Percentiles rank a stretch among this genome's conserved stretches.
Evolutionary conservation across 441 rosid species (phyloP).

Genomic region (Raphanus hybrid): DNA sequence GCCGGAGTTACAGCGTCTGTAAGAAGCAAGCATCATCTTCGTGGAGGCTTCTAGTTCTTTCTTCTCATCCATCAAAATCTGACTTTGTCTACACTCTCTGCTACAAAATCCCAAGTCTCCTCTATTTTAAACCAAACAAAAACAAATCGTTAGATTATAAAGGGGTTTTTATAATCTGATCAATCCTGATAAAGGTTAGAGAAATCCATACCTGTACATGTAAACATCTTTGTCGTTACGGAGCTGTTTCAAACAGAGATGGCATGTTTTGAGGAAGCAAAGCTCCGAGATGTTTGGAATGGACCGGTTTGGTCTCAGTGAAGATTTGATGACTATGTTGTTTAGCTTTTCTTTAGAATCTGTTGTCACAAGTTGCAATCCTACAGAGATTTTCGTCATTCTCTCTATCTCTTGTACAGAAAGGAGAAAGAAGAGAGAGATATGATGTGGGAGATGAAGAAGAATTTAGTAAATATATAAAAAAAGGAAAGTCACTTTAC

Average conservation of each 20-base stretch:
- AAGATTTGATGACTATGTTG: conserved; percentile 55
- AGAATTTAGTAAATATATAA: conserved; percentile 31
- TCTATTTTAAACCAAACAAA: conserved; percentile 37
- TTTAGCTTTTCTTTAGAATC: conserved; percentile 37
- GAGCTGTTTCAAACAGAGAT: conserved; percentile 60
- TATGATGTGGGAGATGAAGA: conserved; percentile 20
- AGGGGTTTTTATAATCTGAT: not conserved
- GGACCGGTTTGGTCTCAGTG: conserved; percentile 31
- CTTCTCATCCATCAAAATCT: conserved; percentile 66
- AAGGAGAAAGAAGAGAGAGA: not conserved
- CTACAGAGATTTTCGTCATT: conserved; percentile 52
- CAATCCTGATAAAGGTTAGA: not conserved
- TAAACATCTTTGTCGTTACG: conserved; percentile 65
- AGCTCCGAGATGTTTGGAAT: conserved; percentile 24
- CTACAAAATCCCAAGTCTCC: conserved; percentile 90
- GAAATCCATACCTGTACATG: conserved; percentile 72
- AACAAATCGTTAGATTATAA: not conserved
- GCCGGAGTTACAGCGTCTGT: conserved; percentile 42
- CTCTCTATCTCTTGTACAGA: not conserved
- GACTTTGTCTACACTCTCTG: conserved; percentile 71
- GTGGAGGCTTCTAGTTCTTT: conserved; percentile 57
- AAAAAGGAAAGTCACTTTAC: conserved; percentile 13
- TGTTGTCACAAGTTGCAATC: conserved; percentile 56
- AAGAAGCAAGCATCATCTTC: conserved; percentile 49
- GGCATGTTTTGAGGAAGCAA: conserved; percentile 69